Evolutionary conservation across 106 monocot genomes (phyloP), one percentile per base, ranked within the genome.

Genomic region (Allium fistulosum): DNA sequence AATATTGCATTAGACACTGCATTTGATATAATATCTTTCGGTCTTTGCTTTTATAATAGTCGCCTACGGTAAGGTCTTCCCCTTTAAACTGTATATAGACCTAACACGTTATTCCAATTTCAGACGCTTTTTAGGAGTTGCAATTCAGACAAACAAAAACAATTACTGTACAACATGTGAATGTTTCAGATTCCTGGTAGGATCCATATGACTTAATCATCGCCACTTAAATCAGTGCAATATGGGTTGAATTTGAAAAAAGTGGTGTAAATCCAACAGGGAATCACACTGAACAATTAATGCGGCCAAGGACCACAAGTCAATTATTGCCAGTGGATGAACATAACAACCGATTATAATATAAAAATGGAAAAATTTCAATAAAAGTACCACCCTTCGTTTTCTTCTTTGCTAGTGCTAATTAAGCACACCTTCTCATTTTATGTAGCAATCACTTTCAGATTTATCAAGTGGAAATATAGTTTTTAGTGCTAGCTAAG

Each of bases 181-280:
- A 50, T 65, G 16, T 17, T 22, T 17, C 17, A 17, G 65, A 65
- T 65, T 65, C 65, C 65, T 65, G 37, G 11, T n/a, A 17, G 11
- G 17, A 22, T 18, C 65, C 17, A 37, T 7, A 18, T 65, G 65
- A 65, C 49, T 46, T 16, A 18, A n/a, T 5, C 7, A 62, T 3
- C 14, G 9, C 7, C 7, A 49, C 17, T 9, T 10, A 49, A 49
- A 18, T 12, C 48, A 17, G 16, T 4, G 16, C 10, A 9, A 17
- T n/a, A 10, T 61, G 3, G 26, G 26, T 37, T 37, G 27, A 61
- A 61, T 26, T 58, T 58, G 0, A 17, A 22, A 58, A 14, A 18
- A 17, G 14, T 27, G 37, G n/a, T 8, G 61, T 22, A 10, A 22
- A 61, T 61, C 9, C 26, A 61, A 27, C 26, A 27, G 37, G 28